These are phyloP conservation scores for Fomitopsis schrenkii DNA, from an alignment of 1,284 basidiomycete species.

Conservation along the genomic window DNA sequence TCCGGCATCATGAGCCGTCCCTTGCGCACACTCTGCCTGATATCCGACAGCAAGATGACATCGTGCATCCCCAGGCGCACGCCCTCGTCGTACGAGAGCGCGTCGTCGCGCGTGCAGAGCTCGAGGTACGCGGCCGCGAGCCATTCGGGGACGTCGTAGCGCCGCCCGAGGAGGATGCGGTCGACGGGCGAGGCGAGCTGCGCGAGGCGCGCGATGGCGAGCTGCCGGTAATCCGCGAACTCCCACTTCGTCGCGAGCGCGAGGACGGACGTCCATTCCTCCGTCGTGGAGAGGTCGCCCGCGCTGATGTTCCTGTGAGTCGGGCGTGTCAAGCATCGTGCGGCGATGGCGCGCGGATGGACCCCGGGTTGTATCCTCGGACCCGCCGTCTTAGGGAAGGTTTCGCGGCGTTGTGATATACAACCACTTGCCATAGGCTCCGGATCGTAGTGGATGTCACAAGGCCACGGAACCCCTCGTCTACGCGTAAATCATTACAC, in stretches of 20 bases:
- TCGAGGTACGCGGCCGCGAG: conserved; percentile 16
- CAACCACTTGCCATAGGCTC: background rate
- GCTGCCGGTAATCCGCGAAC: conserved; percentile 18
- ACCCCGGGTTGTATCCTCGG: background rate
- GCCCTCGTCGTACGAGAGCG: conserved; percentile 23
- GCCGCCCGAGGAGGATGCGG: conserved; percentile 21
- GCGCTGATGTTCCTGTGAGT: conserved; percentile 12
- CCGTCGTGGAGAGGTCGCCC: conserved; percentile 16
- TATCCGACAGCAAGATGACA: conserved; percentile 16
- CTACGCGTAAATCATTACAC: background rate
- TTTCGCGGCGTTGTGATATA: background rate
- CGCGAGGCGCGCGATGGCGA: conserved; percentile 21
- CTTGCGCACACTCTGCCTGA: conserved; percentile 11
- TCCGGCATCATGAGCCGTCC: conserved; percentile 5
- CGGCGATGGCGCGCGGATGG: background rate
- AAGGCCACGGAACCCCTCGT: no score
- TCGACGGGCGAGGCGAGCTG: conserved; percentile 17
- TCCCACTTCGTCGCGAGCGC: conserved; percentile 21
- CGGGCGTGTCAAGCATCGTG: background rate
- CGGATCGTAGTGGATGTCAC: background rate
- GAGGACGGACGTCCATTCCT: conserved; percentile 28
- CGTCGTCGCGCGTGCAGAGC: conserved; percentile 18
- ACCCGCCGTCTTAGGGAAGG: background rate
- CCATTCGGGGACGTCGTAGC: conserved; percentile 21
- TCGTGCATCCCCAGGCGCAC: conserved; percentile 19